Base-by-base conservation (phyloP, 768 basidiomycete species). In the Pulveroboletus frians region DNA sequence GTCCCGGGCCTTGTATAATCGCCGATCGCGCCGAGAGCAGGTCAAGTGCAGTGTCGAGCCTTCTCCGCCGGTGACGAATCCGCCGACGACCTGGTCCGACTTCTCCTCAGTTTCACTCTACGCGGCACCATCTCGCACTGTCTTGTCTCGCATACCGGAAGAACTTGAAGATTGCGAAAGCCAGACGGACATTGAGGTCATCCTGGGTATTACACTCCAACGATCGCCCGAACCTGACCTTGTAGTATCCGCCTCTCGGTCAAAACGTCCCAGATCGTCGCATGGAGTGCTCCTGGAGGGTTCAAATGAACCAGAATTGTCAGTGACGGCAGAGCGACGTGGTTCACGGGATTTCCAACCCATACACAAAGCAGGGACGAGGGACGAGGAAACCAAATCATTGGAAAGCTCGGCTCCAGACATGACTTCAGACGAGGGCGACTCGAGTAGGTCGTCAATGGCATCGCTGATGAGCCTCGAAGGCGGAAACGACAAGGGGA, bases 31-130 rank as follows among this genome's bases (percentile, higher is more conserved):
- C 21, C 39, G 51, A 10, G 50, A 43, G 17, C 52, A 39, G 37
- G 21, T n/a, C 13, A 34, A 35, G 15, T 40, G n/a, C 14, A 15
- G 30, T 15, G 30, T 26, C 29, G 55, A 39, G 42, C 26, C 32
- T 18, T 23, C 37, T 4, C 26, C 50, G 2, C 35, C 39, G 4
- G 35, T 9, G 20, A 21, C 42, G 10, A 44, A 11, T 17, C 54
- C 53, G 10, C 60, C 55, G 39, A 62, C 65, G 34, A 69, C 67
- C 17, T 65, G 65, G 65, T 67, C 65, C 40, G 55, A 61, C 44
- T 67, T 69, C 42, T 49, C 63, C 8, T 53, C 54, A 3, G 56
- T 49, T 7, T 43, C 47, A 35, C 50, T 45, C 18, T 67, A 62
- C 37, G 58, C 52, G 11, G 34, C 56, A 29, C 31, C 51, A 13